Evolutionary conservation across 257 asterid species (phyloP).

Genomic region (Linaria vulgaris): DNA sequence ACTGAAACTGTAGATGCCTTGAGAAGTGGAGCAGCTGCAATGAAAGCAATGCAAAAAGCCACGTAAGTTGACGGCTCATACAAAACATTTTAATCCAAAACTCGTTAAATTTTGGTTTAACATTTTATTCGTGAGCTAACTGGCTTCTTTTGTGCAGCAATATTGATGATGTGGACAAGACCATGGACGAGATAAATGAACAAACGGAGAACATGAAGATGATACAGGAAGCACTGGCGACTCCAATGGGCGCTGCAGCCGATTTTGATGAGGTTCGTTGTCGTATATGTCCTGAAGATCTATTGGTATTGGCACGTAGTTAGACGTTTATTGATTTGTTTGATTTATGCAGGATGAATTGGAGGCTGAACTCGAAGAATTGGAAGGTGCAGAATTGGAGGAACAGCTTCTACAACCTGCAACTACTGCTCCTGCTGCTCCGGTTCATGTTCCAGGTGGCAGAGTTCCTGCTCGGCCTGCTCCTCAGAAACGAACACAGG

Average conservation of each 20-base stretch:
- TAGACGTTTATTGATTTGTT: not conserved
- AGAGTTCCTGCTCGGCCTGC: constrained; percentile 50
- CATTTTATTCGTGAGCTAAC: not conserved
- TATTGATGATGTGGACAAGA: constrained; percentile 88
- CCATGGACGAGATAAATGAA: constrained; percentile 88
- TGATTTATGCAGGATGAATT: constrained; percentile 61
- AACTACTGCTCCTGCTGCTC: constrained; percentile 51
- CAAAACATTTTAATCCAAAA: not conserved
- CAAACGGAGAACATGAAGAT: constrained; percentile 87
- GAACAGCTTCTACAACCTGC: constrained; percentile 76
- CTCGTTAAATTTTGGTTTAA: not conserved
- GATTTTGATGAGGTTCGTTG: constrained; percentile 65
- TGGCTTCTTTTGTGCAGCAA: constrained; percentile 44
- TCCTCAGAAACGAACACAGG: constrained; percentile 55
- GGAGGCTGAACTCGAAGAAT: constrained; percentile 78
- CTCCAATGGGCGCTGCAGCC: constrained; percentile 74
- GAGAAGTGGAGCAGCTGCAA: constrained; percentile 71
- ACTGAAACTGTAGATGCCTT: constrained; percentile 70
- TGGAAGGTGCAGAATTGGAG: constrained; percentile 79
- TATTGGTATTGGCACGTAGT: not conserved
- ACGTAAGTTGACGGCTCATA: constrained; percentile 44
- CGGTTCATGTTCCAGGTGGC: constrained; percentile 42
- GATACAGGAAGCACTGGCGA: constrained; percentile 76
- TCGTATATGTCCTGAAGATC: not conserved
- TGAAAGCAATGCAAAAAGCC: constrained; percentile 75